Percentiles rank a stretch among this genome's conserved stretches.
Evolutionary conservation across 2,329 filamentous ascomycete genomes (phyloP).

Genomic region (Lachnellula hyalina): DNA sequence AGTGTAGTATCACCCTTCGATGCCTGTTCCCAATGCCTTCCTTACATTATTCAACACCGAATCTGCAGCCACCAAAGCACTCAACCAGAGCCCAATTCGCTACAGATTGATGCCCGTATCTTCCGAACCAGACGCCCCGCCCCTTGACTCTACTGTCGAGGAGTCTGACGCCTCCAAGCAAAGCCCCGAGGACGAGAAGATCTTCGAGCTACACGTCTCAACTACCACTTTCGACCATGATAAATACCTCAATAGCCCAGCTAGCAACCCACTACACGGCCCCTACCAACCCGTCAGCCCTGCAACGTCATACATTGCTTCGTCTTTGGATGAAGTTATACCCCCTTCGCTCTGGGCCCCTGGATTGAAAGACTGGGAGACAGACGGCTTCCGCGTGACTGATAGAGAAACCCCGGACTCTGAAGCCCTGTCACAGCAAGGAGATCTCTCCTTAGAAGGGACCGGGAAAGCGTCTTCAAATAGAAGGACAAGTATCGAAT

Average conservation of each 20-base stretch:
- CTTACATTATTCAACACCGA: conserved; percentile 21
- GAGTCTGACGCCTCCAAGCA: not conserved
- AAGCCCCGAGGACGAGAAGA: conserved; percentile 2
- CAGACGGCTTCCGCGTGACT: conserved; percentile 10
- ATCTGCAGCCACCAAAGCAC: conserved; percentile 16
- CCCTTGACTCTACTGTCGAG: not conserved
- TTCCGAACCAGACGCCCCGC: not conserved
- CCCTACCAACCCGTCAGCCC: conserved; percentile 21
- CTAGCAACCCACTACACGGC: conserved; percentile 25
- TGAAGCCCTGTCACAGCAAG: not conserved
- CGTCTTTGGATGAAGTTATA: conserved; percentile 16
- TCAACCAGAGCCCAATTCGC: conserved; percentile 26
- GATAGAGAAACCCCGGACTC: conserved; percentile 4
- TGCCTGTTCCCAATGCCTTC: conserved; percentile 26
- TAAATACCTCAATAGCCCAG: conserved; percentile 12
- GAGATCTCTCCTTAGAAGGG: too few relatives aligned
- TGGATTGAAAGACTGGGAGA: conserved; percentile 30
- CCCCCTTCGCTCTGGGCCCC: conserved; percentile 14
- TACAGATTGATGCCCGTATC: conserved; percentile 22
- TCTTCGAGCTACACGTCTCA: conserved; percentile 23
- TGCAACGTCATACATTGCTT: conserved; percentile 18
- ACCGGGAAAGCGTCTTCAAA: too few relatives aligned
- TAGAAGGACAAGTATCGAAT: conserved; percentile 5
- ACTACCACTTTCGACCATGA: conserved; percentile 18
- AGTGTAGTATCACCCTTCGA: conserved; percentile 17